Percentiles rank a stretch among this genome's conserved stretches.
Evolutionary conservation across 2,329 filamentous ascomycete genomes (phyloP).

Genomic region (Fusarium marasasianum): DNA sequence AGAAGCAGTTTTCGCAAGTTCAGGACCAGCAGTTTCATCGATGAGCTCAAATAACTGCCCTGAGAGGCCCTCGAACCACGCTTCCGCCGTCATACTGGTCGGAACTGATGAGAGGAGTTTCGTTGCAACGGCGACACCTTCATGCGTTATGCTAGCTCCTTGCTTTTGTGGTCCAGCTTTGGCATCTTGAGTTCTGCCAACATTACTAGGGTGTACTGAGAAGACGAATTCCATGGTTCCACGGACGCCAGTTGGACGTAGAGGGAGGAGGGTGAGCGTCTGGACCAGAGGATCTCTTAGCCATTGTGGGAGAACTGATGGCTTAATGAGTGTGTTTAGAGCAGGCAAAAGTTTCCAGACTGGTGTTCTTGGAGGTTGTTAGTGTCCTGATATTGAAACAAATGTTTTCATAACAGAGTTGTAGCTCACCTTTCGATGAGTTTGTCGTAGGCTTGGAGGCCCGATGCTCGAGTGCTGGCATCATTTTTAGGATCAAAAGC

Average conservation of each 20-base stretch:
- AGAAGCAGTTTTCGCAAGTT: constrained; percentile 49
- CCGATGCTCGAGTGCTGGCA: constrained; percentile 46
- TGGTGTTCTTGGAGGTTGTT: constrained; percentile 43
- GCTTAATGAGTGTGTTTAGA: constrained; percentile 71
- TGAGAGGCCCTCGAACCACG: constrained; percentile 69
- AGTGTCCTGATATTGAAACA: not conserved
- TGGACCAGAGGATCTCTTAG: constrained; percentile 66
- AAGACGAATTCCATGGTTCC: constrained; percentile 77
- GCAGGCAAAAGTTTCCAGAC: constrained; percentile 67
- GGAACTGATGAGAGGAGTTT: constrained; percentile 70
- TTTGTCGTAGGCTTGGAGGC: constrained; percentile 54
- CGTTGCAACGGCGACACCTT: constrained; percentile 72
- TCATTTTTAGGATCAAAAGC: constrained; percentile 59
- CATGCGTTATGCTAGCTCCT: constrained; percentile 72
- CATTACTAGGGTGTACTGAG: constrained; percentile 69
- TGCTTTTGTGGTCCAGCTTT: constrained; percentile 58
- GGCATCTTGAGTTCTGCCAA: constrained; percentile 52
- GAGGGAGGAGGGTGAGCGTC: constrained; percentile 67
- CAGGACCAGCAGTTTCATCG: constrained; percentile 59
- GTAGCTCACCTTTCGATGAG: constrained; percentile 58
- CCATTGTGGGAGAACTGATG: constrained; percentile 66
- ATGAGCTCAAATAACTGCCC: constrained; percentile 70
- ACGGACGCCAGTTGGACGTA: constrained; percentile 71
- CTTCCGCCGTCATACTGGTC: constrained; percentile 59
- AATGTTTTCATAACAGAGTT: not conserved